Evolutionary conservation across 306 rosid species (phyloP), one percentile per base, ranked within the genome.

Genomic region (Heteromeles arbutifolia): DNA sequence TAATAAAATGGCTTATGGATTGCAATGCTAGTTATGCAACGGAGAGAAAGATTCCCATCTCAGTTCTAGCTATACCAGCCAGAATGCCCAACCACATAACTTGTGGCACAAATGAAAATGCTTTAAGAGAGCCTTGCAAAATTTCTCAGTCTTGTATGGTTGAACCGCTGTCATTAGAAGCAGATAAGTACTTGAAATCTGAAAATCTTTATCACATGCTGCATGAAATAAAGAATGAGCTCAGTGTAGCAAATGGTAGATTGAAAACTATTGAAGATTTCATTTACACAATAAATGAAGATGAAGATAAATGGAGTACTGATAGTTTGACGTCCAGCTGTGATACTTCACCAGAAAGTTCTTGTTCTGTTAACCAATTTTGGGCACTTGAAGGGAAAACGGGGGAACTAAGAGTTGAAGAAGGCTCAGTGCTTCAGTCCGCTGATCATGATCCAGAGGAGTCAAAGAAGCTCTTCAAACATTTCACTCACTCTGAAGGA

Each of bases 241-340:
- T 92, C 52, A 53, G 71, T 77, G 79, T 80, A 65, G 69, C 82
- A 84, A 94, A 81, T 79, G 79, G 39, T 53, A 84, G 84, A 79
- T 71, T 94, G 84, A 76, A 82, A 75, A 24, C 67, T 77, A 83
- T 87, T 57, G 86, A 90, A 76, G 87, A 83, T 70, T 82, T 64
- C 68, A 57, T 88, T 45, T 69, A 69, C 74, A 50, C 67, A 68
- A 77, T 50, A 79, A 76, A 83, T 65, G 57, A 65, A 43, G 84
- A 82, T 82, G 85, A 80, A 62, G 95, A 87, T 84, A 84, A 81
- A 53, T 86, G 78, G 81, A 88, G 86, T 70, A 48, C 84, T 58
- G 97, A 87, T 79, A 82, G 83, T 79, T 86, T 97, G 56, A 67
- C 61, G 62, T 90, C 96, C 63, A 54, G 85, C 81, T 90, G 89